These are phyloP conservation scores for Pseudocercospora fuligena DNA, from an alignment of 2,329 filamentous ascomycete species.

Conservation along the genomic window DNA sequence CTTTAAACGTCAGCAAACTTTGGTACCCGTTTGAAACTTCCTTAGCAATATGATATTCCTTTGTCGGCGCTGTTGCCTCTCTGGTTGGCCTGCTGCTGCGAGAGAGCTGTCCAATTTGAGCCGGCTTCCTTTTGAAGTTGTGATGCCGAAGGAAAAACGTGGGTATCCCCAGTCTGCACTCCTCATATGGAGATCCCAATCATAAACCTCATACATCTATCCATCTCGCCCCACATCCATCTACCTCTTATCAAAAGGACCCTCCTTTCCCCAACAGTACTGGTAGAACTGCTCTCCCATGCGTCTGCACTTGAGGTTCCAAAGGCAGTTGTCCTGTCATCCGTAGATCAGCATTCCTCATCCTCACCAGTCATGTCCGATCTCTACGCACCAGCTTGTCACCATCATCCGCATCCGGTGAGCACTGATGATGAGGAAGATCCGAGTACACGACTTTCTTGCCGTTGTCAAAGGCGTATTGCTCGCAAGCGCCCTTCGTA, in stretches of 20 bases:
- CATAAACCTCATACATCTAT: too few species aligned
- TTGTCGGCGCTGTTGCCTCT: too few species aligned
- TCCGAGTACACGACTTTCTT: conserved; percentile 1
- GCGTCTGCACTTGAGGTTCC: neutral
- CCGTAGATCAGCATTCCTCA: neutral
- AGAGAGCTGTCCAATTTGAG: too few species aligned
- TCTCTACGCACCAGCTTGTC: neutral
- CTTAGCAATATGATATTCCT: too few species aligned
- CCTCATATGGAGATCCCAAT: too few species aligned
- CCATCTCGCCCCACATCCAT: neutral
- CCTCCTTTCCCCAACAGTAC: conserved; percentile 7
- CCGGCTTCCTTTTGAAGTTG: too few species aligned
- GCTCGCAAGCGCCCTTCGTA: neutral
- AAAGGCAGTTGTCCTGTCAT: conserved; percentile 2
- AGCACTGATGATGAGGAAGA: conserved; percentile 1
- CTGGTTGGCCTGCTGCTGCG: too few species aligned
- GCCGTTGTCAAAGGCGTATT: conserved; percentile 7
- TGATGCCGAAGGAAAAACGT: too few species aligned
- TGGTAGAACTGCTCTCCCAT: conserved; percentile 7
- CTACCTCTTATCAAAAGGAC: neutral
- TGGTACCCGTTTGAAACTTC: too few species aligned
- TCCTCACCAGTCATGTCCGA: neutral
- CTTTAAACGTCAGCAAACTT: too few species aligned
- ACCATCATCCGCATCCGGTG: neutral
- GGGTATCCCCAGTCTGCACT: too few species aligned